Base-by-base conservation (phyloP, 2,329 filamentous ascomycete species). In the Fusarium sp. region DNA sequence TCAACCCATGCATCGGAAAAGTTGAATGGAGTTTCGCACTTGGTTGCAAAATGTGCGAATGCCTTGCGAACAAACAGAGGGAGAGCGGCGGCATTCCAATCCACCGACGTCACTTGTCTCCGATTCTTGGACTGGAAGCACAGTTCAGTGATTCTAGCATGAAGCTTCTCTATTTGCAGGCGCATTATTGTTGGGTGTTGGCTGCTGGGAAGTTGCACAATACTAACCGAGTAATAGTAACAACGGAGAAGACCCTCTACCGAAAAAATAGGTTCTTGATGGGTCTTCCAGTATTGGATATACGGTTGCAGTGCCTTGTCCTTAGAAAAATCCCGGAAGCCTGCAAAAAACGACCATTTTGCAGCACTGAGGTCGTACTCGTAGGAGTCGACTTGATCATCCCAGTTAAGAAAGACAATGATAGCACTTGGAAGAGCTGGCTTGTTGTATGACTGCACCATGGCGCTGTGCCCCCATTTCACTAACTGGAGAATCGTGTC, bases 111-210 rank as follows among this genome's bases (percentile, higher is more conserved):
- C 33, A 0, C 4, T 0, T 4, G 0, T 36, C 7, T 9, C 0
- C 2, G 7, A 0, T 4, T 0, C 7, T 4, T 0, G 1, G 14
- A 9, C 36, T 18, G 0, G 3, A 0, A 1, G 8, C 36, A 11
- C n/a, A 38, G 0, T 11, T 11, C 1, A 2, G 0, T 18, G 1
- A 38, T 38, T 38, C 1, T 18, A 6, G 0, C 5, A 18, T 6
- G 3, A 0, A 38, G 36, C 5, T 18, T 4, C 0, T 6, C 2
- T 18, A 38, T 4, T 11, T 38, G 16, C n/a, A 0, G n/a, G n/a
- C 6, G 16, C 36, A 38, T 18, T 6, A 3, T 11, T 0, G 5
- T 18, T 3, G 36, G 36, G 3, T 0, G 9, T 11, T 38, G 4
- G 36, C n/a, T 1, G 9, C 16, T 38, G 4, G 36, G n/a, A 38